Base-by-base conservation (phyloP, 2,329 filamentous ascomycete species). In the Myriosclerotinia scirpicola region DNA sequence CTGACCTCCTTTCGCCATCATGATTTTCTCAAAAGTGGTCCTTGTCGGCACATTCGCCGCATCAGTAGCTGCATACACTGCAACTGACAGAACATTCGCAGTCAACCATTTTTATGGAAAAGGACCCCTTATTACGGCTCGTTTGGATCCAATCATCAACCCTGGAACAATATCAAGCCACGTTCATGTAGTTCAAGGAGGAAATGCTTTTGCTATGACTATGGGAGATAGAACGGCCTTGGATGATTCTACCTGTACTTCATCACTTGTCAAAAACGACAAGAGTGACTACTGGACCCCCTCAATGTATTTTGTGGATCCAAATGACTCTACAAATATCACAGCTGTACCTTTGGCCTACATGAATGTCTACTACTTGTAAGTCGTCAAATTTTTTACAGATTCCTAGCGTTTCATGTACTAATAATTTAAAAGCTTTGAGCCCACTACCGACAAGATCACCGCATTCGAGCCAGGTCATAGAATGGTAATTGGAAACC, bases 251-350 rank as follows among this genome's bases (percentile, higher is more conserved):
- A 81, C 86, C 68, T 97, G 93, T 80, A 95, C 92, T 1, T 93
- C 91, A 14, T 96, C 92, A 76, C 86, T 84, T 66, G 90, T 96
- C 53, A 87, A 82, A 48, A 83, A 94, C 79, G 93, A 97, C 79
- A 90, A 88, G 79, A 96, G 92, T n/a, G 88, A 87, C 42, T 97
- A 97, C 80, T 97, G 92, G 91, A 86, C 87, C 63, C 93, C 93
- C 0, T 80, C 85, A 2, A 76, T 96, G 70, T 93, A 94, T 80
- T 97, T 96, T 78, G 78, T 88, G 75, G 85, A 93, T 74, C 75
- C 76, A 6, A 74, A 79, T 15, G 89, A 90, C 71, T 86, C 89
- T 67, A 81, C 87, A 66, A 86, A 62, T 26, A 89, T 86, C 61
- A 85, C 76, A 78, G 89, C 69, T 9, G 75, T 76, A 15, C 69